phyloP scores from a whole-genome alignment of 116 monocot species.

The Phalaenopsis hybrid region DNA sequence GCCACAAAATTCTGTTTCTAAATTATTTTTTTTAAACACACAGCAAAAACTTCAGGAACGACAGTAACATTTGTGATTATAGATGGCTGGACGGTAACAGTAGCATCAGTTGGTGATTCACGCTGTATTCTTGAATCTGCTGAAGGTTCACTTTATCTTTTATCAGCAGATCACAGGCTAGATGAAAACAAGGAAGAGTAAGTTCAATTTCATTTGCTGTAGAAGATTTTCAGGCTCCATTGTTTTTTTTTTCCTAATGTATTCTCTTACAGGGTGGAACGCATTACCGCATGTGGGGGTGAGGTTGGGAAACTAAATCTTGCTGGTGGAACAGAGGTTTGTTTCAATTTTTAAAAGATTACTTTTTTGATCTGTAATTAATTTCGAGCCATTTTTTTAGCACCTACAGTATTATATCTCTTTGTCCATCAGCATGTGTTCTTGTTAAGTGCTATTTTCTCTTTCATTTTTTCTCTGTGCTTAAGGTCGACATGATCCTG shows the following conservation, averaged over 20 bases:
- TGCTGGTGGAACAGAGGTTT: constrained; percentile 56
- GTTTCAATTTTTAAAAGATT: neutral
- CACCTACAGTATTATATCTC: neutral
- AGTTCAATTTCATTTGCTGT: constrained; percentile 9
- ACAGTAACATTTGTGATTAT: constrained; percentile 73
- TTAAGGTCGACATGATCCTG: neutral
- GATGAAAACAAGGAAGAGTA: constrained; percentile 74
- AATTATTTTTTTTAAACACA: constrained; percentile 1
- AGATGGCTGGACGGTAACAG: constrained; percentile 69
- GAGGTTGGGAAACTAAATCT: constrained; percentile 61
- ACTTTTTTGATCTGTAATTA: neutral
- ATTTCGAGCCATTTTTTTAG: neutral
- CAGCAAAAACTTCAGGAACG: constrained; percentile 63
- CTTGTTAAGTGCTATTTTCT: neutral
- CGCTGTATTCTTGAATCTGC: constrained; percentile 76
- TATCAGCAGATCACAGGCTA: constrained; percentile 77
- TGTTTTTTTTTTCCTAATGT: neutral
- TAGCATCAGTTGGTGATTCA: constrained; percentile 84
- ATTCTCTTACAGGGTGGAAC: constrained; percentile 41
- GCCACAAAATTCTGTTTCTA: neutral
- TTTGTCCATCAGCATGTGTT: neutral
- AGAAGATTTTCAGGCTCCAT: neutral
- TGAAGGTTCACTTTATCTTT: constrained; percentile 55
- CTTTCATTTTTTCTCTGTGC: neutral
- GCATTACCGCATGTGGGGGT: constrained; percentile 56